phyloP scores from a whole-genome alignment of 371 early-diverging fungal species.

The Syncephalastrum sp. region DNA sequence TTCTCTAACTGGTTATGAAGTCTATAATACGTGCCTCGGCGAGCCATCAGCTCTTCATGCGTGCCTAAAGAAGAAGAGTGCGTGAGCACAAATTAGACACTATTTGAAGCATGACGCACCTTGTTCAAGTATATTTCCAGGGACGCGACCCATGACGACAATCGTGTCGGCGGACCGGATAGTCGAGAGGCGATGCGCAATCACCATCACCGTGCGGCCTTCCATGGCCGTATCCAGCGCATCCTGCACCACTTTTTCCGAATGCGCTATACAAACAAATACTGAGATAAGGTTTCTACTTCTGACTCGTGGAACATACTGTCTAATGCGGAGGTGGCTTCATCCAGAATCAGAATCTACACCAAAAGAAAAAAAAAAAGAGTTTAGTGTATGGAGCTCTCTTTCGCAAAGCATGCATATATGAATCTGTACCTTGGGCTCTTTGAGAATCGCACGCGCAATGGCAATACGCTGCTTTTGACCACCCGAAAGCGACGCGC shows the following conservation, averaged over 20 bases:
- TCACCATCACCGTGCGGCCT: constrained; percentile 73
- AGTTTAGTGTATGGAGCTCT: background rate
- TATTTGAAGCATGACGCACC: constrained; percentile 27
- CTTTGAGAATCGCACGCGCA: constrained; percentile 69
- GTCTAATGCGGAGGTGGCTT: constrained; percentile 73
- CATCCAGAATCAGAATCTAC: constrained; percentile 72
- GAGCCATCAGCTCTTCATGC: constrained; percentile 54
- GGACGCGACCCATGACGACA: constrained; percentile 63
- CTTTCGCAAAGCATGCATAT: background rate
- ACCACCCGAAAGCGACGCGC: constrained; percentile 80
- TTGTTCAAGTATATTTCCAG: constrained; percentile 64
- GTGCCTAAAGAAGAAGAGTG: constrained; percentile 27
- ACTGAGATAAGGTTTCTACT: background rate
- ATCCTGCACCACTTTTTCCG: constrained; percentile 71
- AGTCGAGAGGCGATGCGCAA: constrained; percentile 77
- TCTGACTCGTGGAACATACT: constrained; percentile 15
- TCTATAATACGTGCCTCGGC: constrained; percentile 50
- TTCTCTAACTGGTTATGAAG: constrained; percentile 44
- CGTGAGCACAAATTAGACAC: background rate
- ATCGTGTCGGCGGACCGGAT: constrained; percentile 68
- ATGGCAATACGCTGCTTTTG: constrained; percentile 85
- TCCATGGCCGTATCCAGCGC: constrained; percentile 67
- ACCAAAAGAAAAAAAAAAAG: background rate
- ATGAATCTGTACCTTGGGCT: constrained; percentile 48
- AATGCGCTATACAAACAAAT: constrained; percentile 38